Conservation (phyloP, 176 grass and related monocot species). For the Cenchrus purpureus region DNA sequence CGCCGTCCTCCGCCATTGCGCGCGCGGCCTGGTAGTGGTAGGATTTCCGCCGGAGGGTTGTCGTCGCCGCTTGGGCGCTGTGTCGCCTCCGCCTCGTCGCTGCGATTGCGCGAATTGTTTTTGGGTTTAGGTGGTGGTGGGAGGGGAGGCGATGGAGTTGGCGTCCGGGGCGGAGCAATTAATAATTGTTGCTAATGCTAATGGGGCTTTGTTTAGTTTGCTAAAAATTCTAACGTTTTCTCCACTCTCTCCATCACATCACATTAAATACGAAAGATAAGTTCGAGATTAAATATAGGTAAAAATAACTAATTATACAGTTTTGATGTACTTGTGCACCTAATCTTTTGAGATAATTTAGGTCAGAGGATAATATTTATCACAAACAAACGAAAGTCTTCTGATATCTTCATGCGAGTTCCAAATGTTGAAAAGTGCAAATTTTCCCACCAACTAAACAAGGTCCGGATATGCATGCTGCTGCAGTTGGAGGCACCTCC, state of each 20-base stretch:
- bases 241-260: no score
- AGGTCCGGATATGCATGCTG: constrained; percentile 44
- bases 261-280: no score
- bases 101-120: constrained; percentile 26
- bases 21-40: constrained; percentile 36
- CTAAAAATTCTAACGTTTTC: no score
- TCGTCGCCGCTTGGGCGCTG: not conserved
- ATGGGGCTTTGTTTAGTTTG: not conserved
- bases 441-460: no score
- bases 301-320: no score
- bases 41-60: constrained; percentile 24
- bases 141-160: constrained; percentile 22
- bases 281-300: no score
- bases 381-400: no score
- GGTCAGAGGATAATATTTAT: no score
- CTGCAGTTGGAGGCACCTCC: not conserved
- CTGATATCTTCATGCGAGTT: no score
- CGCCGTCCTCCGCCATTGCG: constrained; percentile 57
- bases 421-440: no score
- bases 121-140: constrained; percentile 39
- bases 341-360: no score
- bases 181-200: constrained; percentile 33
- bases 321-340: no score
- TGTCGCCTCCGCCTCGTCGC: constrained; percentile 32
- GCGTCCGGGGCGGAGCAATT: constrained; percentile 36